These are phyloP conservation scores for Thymus mandschuricus DNA, from an alignment of 257 asterid genomes.

Conservation along the genomic window DNA sequence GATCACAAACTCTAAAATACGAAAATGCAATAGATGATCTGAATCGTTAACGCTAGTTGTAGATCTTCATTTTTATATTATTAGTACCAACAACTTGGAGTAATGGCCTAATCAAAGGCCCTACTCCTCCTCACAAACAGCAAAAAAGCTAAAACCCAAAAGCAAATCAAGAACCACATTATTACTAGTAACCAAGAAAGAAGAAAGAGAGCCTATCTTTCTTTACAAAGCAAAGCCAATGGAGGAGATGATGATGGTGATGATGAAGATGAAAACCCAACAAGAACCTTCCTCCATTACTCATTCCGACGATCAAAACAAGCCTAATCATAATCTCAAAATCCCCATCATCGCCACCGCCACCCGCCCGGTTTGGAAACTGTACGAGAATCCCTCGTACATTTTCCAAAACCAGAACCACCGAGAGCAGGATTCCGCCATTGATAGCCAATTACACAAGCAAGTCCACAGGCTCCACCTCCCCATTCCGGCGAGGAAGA, in stretches of 20 bases:
- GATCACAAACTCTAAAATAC: no score
- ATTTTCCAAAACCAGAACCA: conserved; percentile 34
- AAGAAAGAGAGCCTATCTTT: neutral
- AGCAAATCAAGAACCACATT: neutral
- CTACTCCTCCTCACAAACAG: neutral
- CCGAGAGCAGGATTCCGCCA: conserved; percentile 6
- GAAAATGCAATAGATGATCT: no score
- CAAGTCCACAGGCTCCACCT: conserved; percentile 73
- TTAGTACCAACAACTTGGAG: neutral
- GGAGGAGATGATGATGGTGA: conserved; percentile 55
- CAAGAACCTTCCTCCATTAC: conserved; percentile 37
- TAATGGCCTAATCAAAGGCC: neutral
- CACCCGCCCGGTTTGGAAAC: conserved; percentile 68
- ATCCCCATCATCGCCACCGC: conserved; percentile 37
- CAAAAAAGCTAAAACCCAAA: neutral
- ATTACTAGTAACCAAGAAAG: neutral
- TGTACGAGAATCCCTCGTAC: conserved; percentile 83
- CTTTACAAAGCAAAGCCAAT: neutral
- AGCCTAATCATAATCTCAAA: conserved; percentile 23
- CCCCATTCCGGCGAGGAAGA: conserved; percentile 68
- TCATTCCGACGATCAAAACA: neutral
- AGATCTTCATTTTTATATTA: no score
- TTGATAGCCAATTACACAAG: conserved; percentile 32
- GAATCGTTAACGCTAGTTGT: no score
- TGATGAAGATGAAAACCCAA: conserved; percentile 55